These are phyloP conservation scores for Chenopodium suecicum DNA, from an alignment of 148 eudicot species.

Conservation along the genomic window DNA sequence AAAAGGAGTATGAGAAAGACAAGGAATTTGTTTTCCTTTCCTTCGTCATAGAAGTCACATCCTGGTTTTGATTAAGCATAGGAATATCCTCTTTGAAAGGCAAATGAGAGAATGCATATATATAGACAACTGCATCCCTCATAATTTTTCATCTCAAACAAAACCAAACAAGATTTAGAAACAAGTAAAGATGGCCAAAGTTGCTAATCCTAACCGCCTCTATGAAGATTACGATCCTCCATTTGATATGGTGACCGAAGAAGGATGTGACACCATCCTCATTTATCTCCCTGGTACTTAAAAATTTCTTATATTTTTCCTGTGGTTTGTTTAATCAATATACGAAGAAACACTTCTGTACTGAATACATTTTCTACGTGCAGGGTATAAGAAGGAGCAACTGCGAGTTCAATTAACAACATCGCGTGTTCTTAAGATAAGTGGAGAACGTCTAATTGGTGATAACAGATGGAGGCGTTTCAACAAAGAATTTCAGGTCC, in stretches of 20 bases:
- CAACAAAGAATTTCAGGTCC: slow-evolving; percentile 37
- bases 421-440: slow-evolving; percentile 44
- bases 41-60: slow-evolving; percentile 30
- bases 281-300: slow-evolving; percentile 57
- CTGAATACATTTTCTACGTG: neutral
- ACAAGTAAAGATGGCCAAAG: slow-evolving; percentile 11
- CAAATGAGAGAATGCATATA: slow-evolving; percentile 12
- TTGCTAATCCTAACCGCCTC: slow-evolving; percentile 24
- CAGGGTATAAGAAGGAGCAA: slow-evolving; percentile 61
- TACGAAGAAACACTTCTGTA: neutral
- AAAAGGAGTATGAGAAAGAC: slow-evolving; percentile 24
- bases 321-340: neutral
- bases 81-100: slow-evolving; percentile 33
- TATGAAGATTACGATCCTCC: slow-evolving; percentile 52
- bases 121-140: slow-evolving; percentile 10
- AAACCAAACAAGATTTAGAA: slow-evolving; percentile 17
- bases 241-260: slow-evolving; percentile 38
- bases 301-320: neutral
- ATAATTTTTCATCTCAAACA: slow-evolving; percentile 15
- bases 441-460: slow-evolving; percentile 48
- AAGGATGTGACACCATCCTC: slow-evolving; percentile 51
- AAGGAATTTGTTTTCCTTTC: slow-evolving; percentile 31
- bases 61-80: slow-evolving; percentile 14
- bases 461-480: slow-evolving; percentile 57
- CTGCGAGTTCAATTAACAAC: slow-evolving; percentile 48